These are phyloP conservation scores for Neospermospora avenae DNA, from an alignment of 2,329 filamentous ascomycete species.

Conservation along the genomic window DNA sequence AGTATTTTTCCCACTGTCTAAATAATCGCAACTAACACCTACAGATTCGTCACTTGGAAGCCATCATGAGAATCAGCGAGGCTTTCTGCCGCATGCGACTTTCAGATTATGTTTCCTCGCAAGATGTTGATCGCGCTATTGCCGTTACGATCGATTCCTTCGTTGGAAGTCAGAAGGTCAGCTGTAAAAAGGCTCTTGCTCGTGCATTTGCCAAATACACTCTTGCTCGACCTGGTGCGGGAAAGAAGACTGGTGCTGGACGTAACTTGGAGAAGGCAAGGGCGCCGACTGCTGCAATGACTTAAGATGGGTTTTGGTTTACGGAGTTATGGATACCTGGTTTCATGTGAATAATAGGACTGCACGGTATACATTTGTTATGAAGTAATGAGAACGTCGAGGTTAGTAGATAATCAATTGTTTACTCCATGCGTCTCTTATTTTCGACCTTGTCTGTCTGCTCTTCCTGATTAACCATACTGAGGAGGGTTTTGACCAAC, in stretches of 20 bases:
- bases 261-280: slow-evolving; percentile 28
- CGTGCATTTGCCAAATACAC: slow-evolving; percentile 96
- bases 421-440: not conserved
- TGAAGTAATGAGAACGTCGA: slow-evolving; percentile 24
- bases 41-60: slow-evolving; percentile 93
- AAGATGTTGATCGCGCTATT: slow-evolving; percentile 95
- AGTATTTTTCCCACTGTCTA: slow-evolving; percentile 37
- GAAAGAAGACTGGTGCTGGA: slow-evolving; percentile 28
- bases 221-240: slow-evolving; percentile 39
- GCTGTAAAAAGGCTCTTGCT: slow-evolving; percentile 93
- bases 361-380: slow-evolving; percentile 20
- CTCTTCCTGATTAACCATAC: not conserved
- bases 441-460: not conserved
- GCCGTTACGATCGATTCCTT: slow-evolving; percentile 96
- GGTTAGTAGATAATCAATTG: not conserved
- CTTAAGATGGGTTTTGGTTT: slow-evolving; percentile 20
- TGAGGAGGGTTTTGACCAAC: not conserved
- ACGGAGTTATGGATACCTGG: slow-evolving; percentile 25
- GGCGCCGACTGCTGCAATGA: slow-evolving; percentile 27
- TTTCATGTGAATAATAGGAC: slow-evolving; percentile 16
- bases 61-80: slow-evolving; percentile 93
- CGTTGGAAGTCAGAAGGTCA: slow-evolving; percentile 93
- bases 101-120: slow-evolving; percentile 87
- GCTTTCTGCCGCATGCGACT: slow-evolving; percentile 96
- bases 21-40: slow-evolving; percentile 13